Conservation (phyloP, 345 rosid species). For the Gossypioides kirkii region DNA sequence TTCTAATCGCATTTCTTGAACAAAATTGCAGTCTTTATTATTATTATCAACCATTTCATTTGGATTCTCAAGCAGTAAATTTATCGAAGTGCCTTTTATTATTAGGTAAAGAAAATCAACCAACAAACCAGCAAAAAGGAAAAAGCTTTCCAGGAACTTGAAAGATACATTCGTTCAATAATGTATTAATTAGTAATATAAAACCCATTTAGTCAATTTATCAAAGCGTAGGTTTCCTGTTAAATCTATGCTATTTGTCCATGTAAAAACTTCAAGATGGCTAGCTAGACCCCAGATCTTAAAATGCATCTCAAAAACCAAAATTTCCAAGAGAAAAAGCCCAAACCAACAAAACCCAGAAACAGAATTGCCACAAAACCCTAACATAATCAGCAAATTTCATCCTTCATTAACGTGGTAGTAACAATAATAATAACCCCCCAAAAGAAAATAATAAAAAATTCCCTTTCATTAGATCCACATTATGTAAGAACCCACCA, state of each 20-base stretch:
- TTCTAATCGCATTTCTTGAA: background rate
- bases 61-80: background rate
- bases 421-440: background rate
- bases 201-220: background rate
- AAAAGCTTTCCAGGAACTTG: too few relatives aligned
- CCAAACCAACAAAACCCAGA: slow-evolving; percentile 2
- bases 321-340: slow-evolving; percentile 7
- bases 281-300: background rate
- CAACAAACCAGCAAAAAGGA: too few relatives aligned
- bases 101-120: background rate
- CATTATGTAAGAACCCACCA: background rate
- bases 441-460: background rate
- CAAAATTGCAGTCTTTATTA: background rate
- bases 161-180: background rate
- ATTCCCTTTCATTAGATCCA: background rate
- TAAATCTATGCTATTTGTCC: background rate
- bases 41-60: background rate
- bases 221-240: background rate
- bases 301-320: slow-evolving; percentile 5
- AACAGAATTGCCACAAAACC: slow-evolving; percentile 9
- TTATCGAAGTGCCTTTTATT: background rate
- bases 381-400: background rate
- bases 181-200: background rate
- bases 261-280: background rate
- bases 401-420: background rate